phyloP scores from a whole-genome alignment of 768 basidiomycete species.

The Leccinum obscurum region DNA sequence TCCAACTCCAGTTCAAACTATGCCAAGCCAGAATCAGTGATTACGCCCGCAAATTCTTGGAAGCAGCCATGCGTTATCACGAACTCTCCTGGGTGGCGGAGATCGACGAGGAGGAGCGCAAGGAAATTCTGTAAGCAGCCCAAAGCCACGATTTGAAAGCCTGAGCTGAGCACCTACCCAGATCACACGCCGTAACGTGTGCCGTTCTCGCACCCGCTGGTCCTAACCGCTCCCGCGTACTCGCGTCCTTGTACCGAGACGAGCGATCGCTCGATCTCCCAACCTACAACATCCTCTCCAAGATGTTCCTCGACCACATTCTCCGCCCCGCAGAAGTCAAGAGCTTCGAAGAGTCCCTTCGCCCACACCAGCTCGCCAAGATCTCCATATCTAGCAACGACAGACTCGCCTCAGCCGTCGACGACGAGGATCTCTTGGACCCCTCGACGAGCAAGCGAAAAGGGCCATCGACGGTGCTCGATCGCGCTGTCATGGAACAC shows the following conservation, averaged over 20 bases:
- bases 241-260: slow-evolving; percentile 92
- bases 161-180: slow-evolving; percentile 6
- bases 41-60: slow-evolving; percentile 87
- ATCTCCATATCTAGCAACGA: slow-evolving; percentile 84
- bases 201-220: slow-evolving; percentile 97
- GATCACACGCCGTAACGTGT: slow-evolving; percentile 87
- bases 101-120: slow-evolving; percentile 92
- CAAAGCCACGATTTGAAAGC: not conserved
- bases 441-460: slow-evolving; percentile 72
- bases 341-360: slow-evolving; percentile 84
- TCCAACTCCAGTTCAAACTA: slow-evolving; percentile 81
- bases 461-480: slow-evolving; percentile 93
- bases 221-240: slow-evolving; percentile 89
- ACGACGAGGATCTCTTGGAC: slow-evolving; percentile 55
- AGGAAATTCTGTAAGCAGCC: slow-evolving; percentile 77
- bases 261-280: slow-evolving; percentile 82
- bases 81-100: slow-evolving; percentile 90
- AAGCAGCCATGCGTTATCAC: slow-evolving; percentile 92
- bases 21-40: slow-evolving; percentile 95
- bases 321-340: slow-evolving; percentile 87
- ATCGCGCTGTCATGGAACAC: slow-evolving; percentile 98
- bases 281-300: slow-evolving; percentile 87
- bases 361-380: slow-evolving; percentile 93
- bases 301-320: slow-evolving; percentile 99
- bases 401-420: slow-evolving; percentile 65